These are phyloP conservation scores for Ophiostoma piceae DNA, from an alignment of 2,329 filamentous ascomycete genomes.

Conservation along the genomic window DNA sequence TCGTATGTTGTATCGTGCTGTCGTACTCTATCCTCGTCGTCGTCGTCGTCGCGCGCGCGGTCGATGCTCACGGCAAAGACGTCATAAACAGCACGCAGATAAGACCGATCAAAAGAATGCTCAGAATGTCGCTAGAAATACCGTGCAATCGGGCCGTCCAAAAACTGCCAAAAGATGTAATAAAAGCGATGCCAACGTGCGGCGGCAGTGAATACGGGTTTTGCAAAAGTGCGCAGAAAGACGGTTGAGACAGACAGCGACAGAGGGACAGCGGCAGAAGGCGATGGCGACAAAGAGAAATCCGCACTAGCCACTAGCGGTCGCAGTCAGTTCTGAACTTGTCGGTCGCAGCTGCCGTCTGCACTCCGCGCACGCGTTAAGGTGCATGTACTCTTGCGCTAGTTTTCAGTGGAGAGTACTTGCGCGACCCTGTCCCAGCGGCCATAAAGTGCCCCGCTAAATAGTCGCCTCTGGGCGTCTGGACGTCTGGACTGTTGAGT, in stretches of 20 bases:
- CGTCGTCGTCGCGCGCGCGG: neutral
- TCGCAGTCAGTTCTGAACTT: neutral
- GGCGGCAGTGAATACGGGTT: neutral
- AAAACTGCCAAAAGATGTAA: neutral
- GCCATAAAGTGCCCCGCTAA: neutral
- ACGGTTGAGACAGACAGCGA: neutral
- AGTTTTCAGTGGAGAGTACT: neutral
- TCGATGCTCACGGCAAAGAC: neutral
- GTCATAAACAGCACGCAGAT: constrained; percentile 2
- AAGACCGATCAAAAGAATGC: neutral
- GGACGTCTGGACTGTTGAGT: constrained; percentile 27
- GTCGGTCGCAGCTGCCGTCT: neutral
- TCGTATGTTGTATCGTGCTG: neutral
- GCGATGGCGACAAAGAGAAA: constrained; percentile 12
- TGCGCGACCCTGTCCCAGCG: neutral
- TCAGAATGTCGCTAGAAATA: neutral
- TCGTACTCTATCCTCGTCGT: neutral
- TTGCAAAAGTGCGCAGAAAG: neutral
- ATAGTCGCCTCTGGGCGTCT: constrained; percentile 7
- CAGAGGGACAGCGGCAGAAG: neutral
- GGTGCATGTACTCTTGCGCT: neutral
- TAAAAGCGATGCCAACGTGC: neutral
- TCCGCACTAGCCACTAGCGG: constrained; percentile 8
- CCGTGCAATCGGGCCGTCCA: neutral
- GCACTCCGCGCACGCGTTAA: constrained; percentile 1